phyloP scores from a whole-genome alignment of 2,329 filamentous ascomycete species.

The Dactylellina drechsleri region DNA sequence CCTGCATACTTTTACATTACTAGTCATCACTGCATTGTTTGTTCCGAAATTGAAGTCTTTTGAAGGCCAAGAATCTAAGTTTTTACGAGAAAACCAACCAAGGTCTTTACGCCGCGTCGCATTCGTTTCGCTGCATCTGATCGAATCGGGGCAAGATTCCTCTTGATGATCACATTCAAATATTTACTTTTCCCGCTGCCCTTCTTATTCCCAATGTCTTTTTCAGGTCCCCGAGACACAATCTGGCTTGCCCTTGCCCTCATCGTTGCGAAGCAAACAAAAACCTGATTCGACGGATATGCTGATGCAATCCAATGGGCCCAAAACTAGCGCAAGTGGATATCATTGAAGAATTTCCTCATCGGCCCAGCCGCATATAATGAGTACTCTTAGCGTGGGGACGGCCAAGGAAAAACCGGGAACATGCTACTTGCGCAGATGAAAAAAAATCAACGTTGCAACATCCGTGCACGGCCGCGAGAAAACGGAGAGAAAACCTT shows the following conservation, averaged over 20 bases:
- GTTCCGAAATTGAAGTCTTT: background rate
- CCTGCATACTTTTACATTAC: background rate
- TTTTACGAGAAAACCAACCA: background rate
- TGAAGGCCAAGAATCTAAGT: constrained; percentile 5
- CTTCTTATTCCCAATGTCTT: background rate
- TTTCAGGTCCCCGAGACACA: background rate
- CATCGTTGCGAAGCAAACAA: background rate
- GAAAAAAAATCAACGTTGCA: background rate
- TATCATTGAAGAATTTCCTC: background rate
- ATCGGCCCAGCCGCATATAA: background rate
- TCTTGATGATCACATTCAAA: constrained; percentile 6
- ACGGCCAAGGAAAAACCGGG: background rate
- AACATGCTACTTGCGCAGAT: too few relatives aligned
- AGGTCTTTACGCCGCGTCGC: background rate
- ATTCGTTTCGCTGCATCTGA: background rate
- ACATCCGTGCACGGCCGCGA: background rate
- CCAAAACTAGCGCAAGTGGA: background rate
- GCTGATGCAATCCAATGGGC: too few relatives aligned
- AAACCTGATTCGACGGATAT: background rate
- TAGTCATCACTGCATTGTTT: constrained; percentile 28
- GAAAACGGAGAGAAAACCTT: too few relatives aligned
- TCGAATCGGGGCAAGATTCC: constrained; percentile 16
- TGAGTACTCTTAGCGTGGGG: constrained; percentile 7
- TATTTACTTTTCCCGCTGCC: background rate
- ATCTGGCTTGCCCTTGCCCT: background rate